Conservation (phyloP, 495 filamentous ascomycete genomes). For the Astrothelium subdiscretum region DNA sequence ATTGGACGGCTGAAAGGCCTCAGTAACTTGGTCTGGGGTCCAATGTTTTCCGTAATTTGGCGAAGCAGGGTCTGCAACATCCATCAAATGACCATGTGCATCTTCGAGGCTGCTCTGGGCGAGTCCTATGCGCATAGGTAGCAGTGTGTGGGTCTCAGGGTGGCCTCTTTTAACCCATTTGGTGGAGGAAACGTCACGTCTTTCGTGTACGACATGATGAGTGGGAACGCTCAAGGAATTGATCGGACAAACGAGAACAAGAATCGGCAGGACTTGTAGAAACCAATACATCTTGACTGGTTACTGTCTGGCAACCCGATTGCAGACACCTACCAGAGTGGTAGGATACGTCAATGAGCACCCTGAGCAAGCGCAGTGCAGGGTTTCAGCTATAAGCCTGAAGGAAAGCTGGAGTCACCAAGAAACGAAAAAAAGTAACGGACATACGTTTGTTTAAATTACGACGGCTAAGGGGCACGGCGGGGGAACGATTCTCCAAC, state of each 20-base stretch:
- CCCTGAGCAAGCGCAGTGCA: neutral
- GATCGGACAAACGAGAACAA: neutral
- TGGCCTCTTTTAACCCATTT: neutral
- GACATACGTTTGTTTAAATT: neutral
- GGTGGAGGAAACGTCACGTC: neutral
- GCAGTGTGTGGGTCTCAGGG: neutral
- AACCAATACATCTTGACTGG: neutral
- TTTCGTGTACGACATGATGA: neutral
- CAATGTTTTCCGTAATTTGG: conserved; percentile 3
- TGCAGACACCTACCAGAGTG: neutral
- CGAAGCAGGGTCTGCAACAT: conserved; percentile 4
- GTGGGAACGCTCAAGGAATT: neutral
- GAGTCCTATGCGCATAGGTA: conserved; percentile 4
- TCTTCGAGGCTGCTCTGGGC: neutral
- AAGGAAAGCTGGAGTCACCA: neutral
- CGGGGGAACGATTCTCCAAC: neutral
- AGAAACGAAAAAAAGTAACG: neutral
- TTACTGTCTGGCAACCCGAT: neutral
- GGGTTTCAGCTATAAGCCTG: neutral
- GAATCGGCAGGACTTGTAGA: neutral
- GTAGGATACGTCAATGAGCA: neutral
- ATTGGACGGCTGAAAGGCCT: conserved; percentile 3
- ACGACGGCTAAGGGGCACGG: neutral
- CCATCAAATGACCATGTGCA: conserved; percentile 1
- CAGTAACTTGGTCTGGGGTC: neutral